Base-by-base conservation (phyloP, 1,139 yeast species). In the Chernovozyma aurita region DNA sequence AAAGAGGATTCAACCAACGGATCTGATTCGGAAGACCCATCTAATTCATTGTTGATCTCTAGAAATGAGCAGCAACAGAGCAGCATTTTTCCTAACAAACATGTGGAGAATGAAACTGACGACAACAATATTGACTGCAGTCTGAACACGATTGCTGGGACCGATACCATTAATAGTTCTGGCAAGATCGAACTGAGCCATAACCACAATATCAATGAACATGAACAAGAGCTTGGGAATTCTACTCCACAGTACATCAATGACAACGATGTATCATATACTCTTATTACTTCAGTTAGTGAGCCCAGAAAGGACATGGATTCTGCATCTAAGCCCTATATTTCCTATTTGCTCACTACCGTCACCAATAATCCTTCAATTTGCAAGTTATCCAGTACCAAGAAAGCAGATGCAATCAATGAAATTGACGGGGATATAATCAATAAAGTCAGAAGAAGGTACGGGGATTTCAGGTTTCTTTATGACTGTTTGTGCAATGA, bases 311-410 rank as follows among this genome's bases (percentile, higher is more conserved):
- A 87, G 51, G 95, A 86, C 45, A 49, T 67, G 45, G 80, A 78
- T 46, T 86, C 85, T 34, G 84, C 86, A 2, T 85, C 85, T 44
- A 84, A 83, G 46, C 83, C 94, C 4, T 90, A 70, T 57, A 86
- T 88, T 8, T 78, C 95, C 4, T 92, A 87, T 53, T 73, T 85
- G 35, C 70, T 92, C 24, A 76, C 85, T 13, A 82, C 95, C n/a
- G 60, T 65, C 0, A 64, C 78, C 12, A 57, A 70, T 46, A 68
- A 72, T 42, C 73, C 77, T 0, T 61, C 64, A 8, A 62, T 73
- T 31, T 53, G 63, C 32, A 60, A 61, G 42, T 54, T 67, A 26
- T 48, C 60, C 11, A 46, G 49, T 12, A 48, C 47, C 15, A 45
- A 46, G 32, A 39, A 39, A 26, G 42, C 42, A 16, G 38, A 34